Base-by-base conservation (phyloP, 192 early-diverging fungal species). In the Umbelopsis vinacea region DNA sequence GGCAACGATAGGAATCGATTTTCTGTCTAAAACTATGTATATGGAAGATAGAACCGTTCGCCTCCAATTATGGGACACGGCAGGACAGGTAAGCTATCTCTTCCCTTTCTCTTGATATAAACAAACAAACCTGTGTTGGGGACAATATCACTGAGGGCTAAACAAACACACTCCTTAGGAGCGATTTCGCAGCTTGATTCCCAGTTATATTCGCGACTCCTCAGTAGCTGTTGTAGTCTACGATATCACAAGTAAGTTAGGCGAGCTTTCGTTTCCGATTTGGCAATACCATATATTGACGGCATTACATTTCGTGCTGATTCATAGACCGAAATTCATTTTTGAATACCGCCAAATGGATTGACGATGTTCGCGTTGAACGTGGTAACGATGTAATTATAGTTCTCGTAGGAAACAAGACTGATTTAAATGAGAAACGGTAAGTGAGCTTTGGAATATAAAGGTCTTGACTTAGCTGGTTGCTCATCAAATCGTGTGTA, bases 1-100 rank as follows among this genome's bases (percentile, higher is more conserved):
- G 93, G 94, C 98, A 19, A 99, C 98, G 23, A 99, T 99, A 71
- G 98, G 98, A 70, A 98, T 99, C 72, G 98, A 99, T 77, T 99
- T 99, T 82, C 78, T 98, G 70, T 96, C 94, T 48, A 99, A 99
- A 84, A 99, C 97, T 5, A 98, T 99, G 96, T 99, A 99, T 77
- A 84, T 98, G 52, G 96, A 98, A 74, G 96, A 99, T 82, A 88
- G 94, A 66, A 98, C 98, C 11, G 93, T 98, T n/a, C 88, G 97
- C 50, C 87, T 99, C 45, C 97, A 99, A 83, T 87, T 98, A 70
- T 98, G 98, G 98, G 98, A 99, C 79, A 98, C 97, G 21, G 97
- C 97, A 46, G 97, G 98, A 17, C 96, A 98, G 77, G 90, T 91
- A 87, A 54, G 66, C 21, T 29, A 23, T 3, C 26, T 22, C 26